Base-by-base conservation (phyloP, 2,329 filamentous ascomycete genomes). In the Pseudogymnoascus sp. region DNA sequence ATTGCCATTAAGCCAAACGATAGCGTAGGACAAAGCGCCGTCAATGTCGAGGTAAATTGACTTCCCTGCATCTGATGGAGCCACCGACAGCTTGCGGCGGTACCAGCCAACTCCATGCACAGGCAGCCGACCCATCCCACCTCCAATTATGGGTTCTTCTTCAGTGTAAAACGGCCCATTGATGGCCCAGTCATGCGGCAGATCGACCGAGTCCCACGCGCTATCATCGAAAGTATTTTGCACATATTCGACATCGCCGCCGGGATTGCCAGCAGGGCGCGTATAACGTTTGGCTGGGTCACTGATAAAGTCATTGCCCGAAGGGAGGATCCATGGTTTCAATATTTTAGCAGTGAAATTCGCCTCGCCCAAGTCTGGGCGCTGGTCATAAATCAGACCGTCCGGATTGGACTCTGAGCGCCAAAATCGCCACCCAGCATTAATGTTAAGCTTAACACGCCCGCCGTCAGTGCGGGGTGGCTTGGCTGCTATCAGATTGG, bases 101-200 rank as follows among this genome's bases (percentile, higher is more conserved):
- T 83, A 83, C 81, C 80, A 83, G 2, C 78, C 81, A 1, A 84
- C 76, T 1, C 82, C 82, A n/a, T 82, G 76, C 23, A 77, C 74
- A 0, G 82, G 82, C 28, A 84, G 68, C 1, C 78, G 73, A 13
- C 78, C 78, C 71, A 76, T 76, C 4, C 74, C 74, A 2, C 76
- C 76, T 6, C 50, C 50, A 57, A 57, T 57, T 7, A 57, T 57
- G 2, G 68, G 71, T 6, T 78, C 72, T 1, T 71, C 71, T 2
- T 72, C 68, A 0, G 71, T 69, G 72, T 73, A 68, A 64, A 82
- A 82, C 0, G 79, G 78, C 0, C 79, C 78, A 8, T 74, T 73
- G 66, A 81, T 77, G 19, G 79, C 79, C 80, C 78, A 82, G 67
- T 82, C 79, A 66, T 82, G 79, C 0, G 79, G 79, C 9, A 82